These are phyloP conservation scores for Pleurotus tuber-regium DNA, from an alignment of 768 basidiomycete genomes.

Conservation along the genomic window DNA sequence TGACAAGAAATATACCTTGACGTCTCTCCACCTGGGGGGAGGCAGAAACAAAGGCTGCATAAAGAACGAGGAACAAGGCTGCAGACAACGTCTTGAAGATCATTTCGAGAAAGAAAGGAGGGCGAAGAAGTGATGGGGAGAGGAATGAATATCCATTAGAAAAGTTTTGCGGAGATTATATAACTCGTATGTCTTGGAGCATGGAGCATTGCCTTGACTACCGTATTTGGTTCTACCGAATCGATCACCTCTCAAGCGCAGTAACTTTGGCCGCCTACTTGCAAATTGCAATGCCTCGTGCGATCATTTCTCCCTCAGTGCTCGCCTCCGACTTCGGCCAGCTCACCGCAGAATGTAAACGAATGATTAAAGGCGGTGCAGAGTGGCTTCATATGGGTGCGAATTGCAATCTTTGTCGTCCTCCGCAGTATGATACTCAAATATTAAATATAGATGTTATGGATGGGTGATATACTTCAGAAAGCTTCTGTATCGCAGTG, in stretches of 20 bases:
- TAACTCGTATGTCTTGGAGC: too few relatives aligned
- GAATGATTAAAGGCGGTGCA: slow-evolving; percentile 94
- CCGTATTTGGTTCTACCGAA: not conserved
- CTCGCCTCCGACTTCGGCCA: slow-evolving; percentile 97
- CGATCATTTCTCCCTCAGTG: slow-evolving; percentile 96
- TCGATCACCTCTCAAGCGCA: too few relatives aligned
- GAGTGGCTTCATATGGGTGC: slow-evolving; percentile 99
- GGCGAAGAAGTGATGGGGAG: too few relatives aligned
- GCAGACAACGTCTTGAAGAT: slow-evolving; percentile 35
- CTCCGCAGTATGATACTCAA: slow-evolving; percentile 10
- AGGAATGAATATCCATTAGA: too few relatives aligned
- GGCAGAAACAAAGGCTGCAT: slow-evolving; percentile 32
- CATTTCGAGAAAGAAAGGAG: slow-evolving; percentile 28
- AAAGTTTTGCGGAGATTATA: too few relatives aligned
- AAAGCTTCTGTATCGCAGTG: not conserved
- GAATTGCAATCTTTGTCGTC: slow-evolving; percentile 12
- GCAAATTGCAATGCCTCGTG: slow-evolving; percentile 62
- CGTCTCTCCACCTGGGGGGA: slow-evolving; percentile 40
- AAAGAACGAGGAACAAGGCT: slow-evolving; percentile 33
- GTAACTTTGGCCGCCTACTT: not conserved
- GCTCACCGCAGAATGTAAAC: slow-evolving; percentile 90
- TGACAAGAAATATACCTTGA: slow-evolving; percentile 21
- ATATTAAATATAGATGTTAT: slow-evolving; percentile 71
- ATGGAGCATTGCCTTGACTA: not conserved
- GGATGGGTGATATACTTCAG: slow-evolving; percentile 70